These are phyloP conservation scores for Scedosporium apiospermum DNA, from an alignment of 2,329 filamentous ascomycete genomes.

Conservation along the genomic window DNA sequence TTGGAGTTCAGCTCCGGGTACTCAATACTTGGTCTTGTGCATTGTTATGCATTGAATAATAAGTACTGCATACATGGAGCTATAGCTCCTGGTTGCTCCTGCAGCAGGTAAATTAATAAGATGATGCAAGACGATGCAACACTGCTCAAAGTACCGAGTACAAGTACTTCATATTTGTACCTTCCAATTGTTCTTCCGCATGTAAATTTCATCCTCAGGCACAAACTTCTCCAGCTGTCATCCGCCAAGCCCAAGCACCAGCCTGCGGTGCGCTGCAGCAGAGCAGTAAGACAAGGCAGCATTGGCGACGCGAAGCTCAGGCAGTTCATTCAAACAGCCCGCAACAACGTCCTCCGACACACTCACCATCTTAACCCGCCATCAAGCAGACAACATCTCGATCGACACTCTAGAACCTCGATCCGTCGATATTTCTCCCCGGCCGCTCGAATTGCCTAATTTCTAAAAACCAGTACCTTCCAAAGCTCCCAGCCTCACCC, in stretches of 20 bases:
- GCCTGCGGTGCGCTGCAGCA: background rate
- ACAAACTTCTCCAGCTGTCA: background rate
- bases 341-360: background rate
- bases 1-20: background rate
- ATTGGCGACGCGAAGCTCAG: slow-evolving; percentile 6
- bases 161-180: background rate
- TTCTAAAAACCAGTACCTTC: background rate
- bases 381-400: background rate
- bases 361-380: background rate
- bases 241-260: background rate
- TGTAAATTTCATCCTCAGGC: slow-evolving; percentile 3
- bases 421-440: background rate
- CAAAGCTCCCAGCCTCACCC: background rate
- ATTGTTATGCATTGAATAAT: background rate
- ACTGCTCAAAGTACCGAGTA: background rate
- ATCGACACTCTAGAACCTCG: background rate
- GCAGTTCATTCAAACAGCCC: background rate
- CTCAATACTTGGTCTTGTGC: background rate
- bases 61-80: background rate
- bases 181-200: background rate
- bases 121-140: background rate
- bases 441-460: background rate
- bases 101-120: background rate
- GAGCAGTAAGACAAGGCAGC: slow-evolving; percentile 3
- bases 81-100: background rate